Conservation (phyloP, 495 filamentous ascomycete genomes). For the Lasiosphaeria hispida region DNA sequence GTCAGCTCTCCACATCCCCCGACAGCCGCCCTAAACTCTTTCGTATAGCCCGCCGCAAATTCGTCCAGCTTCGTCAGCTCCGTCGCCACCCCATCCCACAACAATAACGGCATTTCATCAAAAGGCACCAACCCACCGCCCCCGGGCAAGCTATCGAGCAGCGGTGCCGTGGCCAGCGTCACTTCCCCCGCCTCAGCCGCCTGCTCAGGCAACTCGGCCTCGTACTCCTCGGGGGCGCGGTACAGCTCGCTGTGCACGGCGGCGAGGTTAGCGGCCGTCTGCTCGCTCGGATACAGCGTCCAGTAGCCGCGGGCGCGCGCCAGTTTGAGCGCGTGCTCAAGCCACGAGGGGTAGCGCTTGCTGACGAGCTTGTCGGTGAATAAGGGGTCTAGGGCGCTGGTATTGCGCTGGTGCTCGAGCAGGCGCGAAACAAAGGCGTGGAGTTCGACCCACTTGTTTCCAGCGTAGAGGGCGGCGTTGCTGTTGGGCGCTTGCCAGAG, state of each 20-base stretch:
- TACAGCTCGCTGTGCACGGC: slow-evolving; percentile 73
- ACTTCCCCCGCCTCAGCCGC: slow-evolving; percentile 20
- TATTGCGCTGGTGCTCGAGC: slow-evolving; percentile 42
- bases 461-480: slow-evolving; percentile 76
- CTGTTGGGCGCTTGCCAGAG: slow-evolving; percentile 80
- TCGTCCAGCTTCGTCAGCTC: slow-evolving; percentile 33
- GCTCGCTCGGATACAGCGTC: slow-evolving; percentile 66
- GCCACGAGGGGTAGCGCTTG: slow-evolving; percentile 68
- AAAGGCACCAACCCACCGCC: slow-evolving; percentile 35
- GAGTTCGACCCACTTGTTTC: slow-evolving; percentile 78
- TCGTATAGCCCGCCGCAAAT: slow-evolving; percentile 38
- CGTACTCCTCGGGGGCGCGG: slow-evolving; percentile 67
- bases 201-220: slow-evolving; percentile 27
- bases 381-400: slow-evolving; percentile 24
- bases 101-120: slow-evolving; percentile 38
- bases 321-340: slow-evolving; percentile 73
- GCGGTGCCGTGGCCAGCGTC: slow-evolving; percentile 25
- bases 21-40: slow-evolving; percentile 38
- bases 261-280: slow-evolving; percentile 50
- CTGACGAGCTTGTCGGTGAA: slow-evolving; percentile 51
- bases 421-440: slow-evolving; percentile 67
- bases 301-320: slow-evolving; percentile 69
- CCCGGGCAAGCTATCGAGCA: slow-evolving; percentile 40
- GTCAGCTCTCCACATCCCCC: slow-evolving; percentile 37
- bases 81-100: slow-evolving; percentile 40